A percentile compares a stretch with the other conserved stretches of the same genome.
Evolutionary conservation across 495 filamentous ascomycete species (phyloP).

Genomic region (Hypoxylon perforatum): DNA sequence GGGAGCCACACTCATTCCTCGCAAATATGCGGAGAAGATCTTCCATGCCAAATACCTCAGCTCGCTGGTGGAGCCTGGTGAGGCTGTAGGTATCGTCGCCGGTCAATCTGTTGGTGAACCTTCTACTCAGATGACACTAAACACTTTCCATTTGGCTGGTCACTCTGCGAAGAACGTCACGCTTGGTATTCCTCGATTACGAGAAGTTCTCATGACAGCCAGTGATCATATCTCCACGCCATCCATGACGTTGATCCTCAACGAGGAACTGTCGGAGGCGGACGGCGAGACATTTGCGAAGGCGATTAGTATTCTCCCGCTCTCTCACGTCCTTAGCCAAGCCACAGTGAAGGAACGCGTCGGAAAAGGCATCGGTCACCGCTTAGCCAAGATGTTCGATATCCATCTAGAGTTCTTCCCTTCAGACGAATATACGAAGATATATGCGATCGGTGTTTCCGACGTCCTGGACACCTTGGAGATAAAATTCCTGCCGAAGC

Average conservation of each 20-base stretch:
- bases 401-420: constrained; percentile 87
- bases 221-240: constrained; percentile 88
- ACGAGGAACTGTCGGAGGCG: constrained; percentile 73
- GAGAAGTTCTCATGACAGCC: constrained; percentile 99
- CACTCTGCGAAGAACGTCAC: constrained; percentile 99
- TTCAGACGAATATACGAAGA: constrained; percentile 78
- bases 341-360: constrained; percentile 81
- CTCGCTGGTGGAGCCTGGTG: constrained; percentile 93
- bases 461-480: constrained; percentile 86
- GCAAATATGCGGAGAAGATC: constrained; percentile 82
- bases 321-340: constrained; percentile 87
- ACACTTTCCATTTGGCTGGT: constrained; percentile 99
- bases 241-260: constrained; percentile 86
- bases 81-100: constrained; percentile 97
- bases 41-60: constrained; percentile 93
- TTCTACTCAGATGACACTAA: constrained; percentile 99
- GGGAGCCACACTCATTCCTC: constrained; percentile 56
- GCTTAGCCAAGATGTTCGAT: constrained; percentile 83
- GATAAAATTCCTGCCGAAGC: constrained; percentile 75
- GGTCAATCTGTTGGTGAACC: constrained; percentile 97
- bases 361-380: constrained; percentile 70
- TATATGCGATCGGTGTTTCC: constrained; percentile 81
- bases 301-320: constrained; percentile 86
- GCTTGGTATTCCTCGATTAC: constrained; percentile 93
- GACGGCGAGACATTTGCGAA: constrained; percentile 87